Conservation (phyloP, 2,329 filamentous ascomycete genomes). For the Zymoseptoria tritici region DNA sequence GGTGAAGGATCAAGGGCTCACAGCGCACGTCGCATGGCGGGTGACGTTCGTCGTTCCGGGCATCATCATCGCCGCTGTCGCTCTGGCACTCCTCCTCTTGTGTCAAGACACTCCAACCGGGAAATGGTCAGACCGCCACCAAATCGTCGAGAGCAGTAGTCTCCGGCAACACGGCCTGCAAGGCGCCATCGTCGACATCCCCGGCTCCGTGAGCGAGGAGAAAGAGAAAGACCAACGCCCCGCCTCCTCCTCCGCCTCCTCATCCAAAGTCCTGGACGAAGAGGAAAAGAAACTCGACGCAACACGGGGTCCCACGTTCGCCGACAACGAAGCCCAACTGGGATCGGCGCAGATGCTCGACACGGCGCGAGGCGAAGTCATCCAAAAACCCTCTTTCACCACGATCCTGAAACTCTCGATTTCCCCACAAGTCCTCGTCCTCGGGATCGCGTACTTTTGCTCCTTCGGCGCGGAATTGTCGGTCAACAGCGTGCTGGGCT, state of each 20-base stretch:
- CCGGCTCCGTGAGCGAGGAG: constrained; percentile 43
- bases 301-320: constrained; percentile 32
- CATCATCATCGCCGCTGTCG: constrained; percentile 61
- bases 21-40: constrained; percentile 67
- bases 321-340: constrained; percentile 36
- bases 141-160: constrained; percentile 50
- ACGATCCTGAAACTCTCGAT: constrained; percentile 56
- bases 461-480: constrained; percentile 54
- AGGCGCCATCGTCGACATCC: constrained; percentile 43
- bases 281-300: constrained; percentile 33
- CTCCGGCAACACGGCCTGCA: constrained; percentile 41
- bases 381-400: constrained; percentile 53
- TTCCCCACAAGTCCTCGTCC: constrained; percentile 50
- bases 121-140: constrained; percentile 64
- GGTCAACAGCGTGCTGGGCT: constrained; percentile 54
- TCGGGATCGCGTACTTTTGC: constrained; percentile 49
- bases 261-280: constrained; percentile 25
- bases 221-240: constrained; percentile 19
- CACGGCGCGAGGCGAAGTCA: constrained; percentile 52
- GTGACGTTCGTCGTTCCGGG: constrained; percentile 79
- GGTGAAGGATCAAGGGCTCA: constrained; percentile 51
- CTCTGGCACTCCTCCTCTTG: constrained; percentile 59
- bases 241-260: constrained; percentile 14
- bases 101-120: constrained; percentile 79
- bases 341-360: constrained; percentile 48